Evolutionary conservation across 2,329 filamentous ascomycete genomes (phyloP).

Genomic region (Phialemoniopsis sp.): DNA sequence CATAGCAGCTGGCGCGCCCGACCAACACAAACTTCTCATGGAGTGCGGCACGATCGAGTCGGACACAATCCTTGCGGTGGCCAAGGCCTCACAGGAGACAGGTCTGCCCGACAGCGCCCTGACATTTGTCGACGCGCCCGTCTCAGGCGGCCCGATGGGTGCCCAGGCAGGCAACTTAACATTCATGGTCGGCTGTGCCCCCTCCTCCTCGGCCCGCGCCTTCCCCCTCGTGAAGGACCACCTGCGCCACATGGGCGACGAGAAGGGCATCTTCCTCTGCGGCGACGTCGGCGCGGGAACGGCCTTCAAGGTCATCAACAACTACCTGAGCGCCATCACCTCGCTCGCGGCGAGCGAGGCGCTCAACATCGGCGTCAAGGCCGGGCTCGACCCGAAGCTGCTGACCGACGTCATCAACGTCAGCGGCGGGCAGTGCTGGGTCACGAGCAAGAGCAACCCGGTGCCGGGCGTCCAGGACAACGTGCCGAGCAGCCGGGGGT

Average conservation of each 20-base stretch:
- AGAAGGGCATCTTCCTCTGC: conserved; percentile 52
- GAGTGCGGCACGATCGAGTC: conserved; percentile 25
- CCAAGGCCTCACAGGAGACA: conserved; percentile 46
- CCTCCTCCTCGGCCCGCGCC: conserved; percentile 36
- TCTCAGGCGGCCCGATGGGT: conserved; percentile 28
- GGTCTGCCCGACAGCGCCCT: conserved; percentile 21
- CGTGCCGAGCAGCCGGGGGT: conserved; percentile 21
- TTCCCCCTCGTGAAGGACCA: conserved; percentile 52
- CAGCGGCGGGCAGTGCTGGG: conserved; percentile 49
- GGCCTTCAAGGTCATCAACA: conserved; percentile 69
- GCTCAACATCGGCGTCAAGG: conserved; percentile 30
- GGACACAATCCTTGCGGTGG: conserved; percentile 43
- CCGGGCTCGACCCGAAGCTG: conserved; percentile 31
- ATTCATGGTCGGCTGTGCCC: conserved; percentile 27
- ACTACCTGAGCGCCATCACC: conserved; percentile 67
- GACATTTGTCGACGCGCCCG: conserved; percentile 28
- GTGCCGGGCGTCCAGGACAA: conserved; percentile 22
- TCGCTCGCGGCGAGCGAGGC: conserved; percentile 44
- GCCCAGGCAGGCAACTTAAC: conserved; percentile 25
- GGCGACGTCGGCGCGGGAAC: conserved; percentile 60
- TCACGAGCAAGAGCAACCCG: conserved; percentile 23
- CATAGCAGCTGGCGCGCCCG: conserved; percentile 6
- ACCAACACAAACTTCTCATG: conserved; percentile 17
- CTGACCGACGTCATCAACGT: conserved; percentile 67
- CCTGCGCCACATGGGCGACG: conserved; percentile 51